A percentile compares a stretch with the other conserved stretches of the same genome.
These are phyloP conservation scores for Teratosphaeria zuluensis DNA, from an alignment of 2,329 filamentous ascomycete genomes.

Conservation along the genomic window DNA sequence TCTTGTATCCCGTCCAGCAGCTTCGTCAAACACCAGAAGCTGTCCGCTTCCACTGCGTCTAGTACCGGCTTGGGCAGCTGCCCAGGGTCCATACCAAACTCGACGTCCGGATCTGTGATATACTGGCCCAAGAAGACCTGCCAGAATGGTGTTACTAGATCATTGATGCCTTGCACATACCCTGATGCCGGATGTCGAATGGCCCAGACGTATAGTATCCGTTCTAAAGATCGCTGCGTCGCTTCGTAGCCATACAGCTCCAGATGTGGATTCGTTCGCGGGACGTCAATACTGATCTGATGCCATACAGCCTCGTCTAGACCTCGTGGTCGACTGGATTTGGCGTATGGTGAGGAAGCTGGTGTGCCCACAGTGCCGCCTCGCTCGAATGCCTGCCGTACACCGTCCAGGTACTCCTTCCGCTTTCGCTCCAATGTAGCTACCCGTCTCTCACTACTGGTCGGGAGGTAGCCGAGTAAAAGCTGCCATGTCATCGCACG, in stretches of 20 bases:
- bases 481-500: constrained; percentile 99
- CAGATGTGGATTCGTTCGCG: constrained; percentile 90
- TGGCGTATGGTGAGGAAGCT: constrained; percentile 10
- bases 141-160: constrained; percentile 95
- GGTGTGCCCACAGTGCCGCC: constrained; percentile 26
- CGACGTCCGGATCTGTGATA: constrained; percentile 86
- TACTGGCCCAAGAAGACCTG: constrained; percentile 93
- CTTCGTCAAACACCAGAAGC: constrained; percentile 97
- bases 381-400: constrained; percentile 56
- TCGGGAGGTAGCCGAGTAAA: constrained; percentile 86
- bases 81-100: constrained; percentile 91
- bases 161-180: constrained; percentile 98
- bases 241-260: constrained; percentile 93
- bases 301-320: constrained; percentile 98
- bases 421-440: constrained; percentile 85
- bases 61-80: constrained; percentile 83
- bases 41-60: constrained; percentile 94
- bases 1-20: constrained; percentile 97
- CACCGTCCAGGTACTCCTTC: constrained; percentile 92
- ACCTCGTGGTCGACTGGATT: constrained; percentile 59
- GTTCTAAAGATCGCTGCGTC: constrained; percentile 85
- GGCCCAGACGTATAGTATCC: constrained; percentile 95
- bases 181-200: constrained; percentile 94
- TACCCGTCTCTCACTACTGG: constrained; percentile 88
- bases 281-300: constrained; percentile 97